Base-by-base conservation (phyloP, 805 yeast species). In the Hanseniaspora valbyensis region DNA sequence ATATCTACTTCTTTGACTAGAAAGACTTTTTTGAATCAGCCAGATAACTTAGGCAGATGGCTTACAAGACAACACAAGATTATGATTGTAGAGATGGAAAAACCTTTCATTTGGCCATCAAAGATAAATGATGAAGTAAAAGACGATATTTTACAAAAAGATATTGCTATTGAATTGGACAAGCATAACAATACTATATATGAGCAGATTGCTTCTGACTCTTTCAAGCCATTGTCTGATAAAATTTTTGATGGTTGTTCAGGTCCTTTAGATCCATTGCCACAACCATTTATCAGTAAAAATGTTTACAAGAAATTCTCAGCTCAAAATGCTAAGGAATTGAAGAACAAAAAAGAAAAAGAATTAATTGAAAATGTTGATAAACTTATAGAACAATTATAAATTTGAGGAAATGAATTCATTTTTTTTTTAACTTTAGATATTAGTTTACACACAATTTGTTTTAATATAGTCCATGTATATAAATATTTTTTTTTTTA, bases 61-160 rank as follows among this genome's bases (percentile, higher is more conserved):
- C 14, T 50, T 19, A 28, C 44, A 4, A 50, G 49, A 1, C 95
- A 87, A 68, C 75, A 77, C 56, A 92, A 92, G 71, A 89, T 88
- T 67, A 92, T 92, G 97, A 90, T 96, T 21, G 83, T 92, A 48
- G 97, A 89, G 59, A 83, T 92, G 90, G 80, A 79, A 52, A 87
- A 90, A 57, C 98, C 99, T 22, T 92, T 92, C 63, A 74, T 92
- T 42, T 92, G 96, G 96, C 99, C 99, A 3, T 19, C 40, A 2
- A 25, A 13, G 19, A 18, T 36, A 2, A 13, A 18, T 21, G 81
- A 75, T 34, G 75, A 71, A 54, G 74, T 76, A 22, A 45, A 53
- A 24, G 43, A 51, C 13, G 64, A 59, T 37, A 26, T 34, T 18
- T n/a, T 39, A 24, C 32, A 24, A n/a, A 39, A 26, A 26, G 32